phyloP scores from a whole-genome alignment of 1,284 basidiomycete species.

The Athelia sp. region DNA sequence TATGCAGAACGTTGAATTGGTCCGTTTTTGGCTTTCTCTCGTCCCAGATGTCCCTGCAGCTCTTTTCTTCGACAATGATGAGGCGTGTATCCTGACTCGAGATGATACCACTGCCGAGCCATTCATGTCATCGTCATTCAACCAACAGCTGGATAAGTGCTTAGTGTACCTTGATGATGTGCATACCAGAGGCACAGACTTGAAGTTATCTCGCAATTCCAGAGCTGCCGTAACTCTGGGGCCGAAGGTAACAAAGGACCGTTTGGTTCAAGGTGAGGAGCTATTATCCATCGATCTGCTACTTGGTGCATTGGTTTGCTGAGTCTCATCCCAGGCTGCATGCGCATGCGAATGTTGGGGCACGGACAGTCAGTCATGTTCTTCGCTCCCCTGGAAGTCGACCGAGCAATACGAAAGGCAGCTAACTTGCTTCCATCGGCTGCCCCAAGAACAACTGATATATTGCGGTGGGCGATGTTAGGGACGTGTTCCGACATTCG shows the following conservation, averaged over 20 bases:
- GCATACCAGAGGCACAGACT: constrained; percentile 53
- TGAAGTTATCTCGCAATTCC: constrained; percentile 38
- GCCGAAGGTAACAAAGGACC: constrained; percentile 49
- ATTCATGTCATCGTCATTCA: constrained; percentile 38
- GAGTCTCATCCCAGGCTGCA: constrained; percentile 33
- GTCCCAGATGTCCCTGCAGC: constrained; percentile 29
- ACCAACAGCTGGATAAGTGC: constrained; percentile 36
- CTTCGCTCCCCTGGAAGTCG: constrained; percentile 42
- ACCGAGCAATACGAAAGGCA: constrained; percentile 30
- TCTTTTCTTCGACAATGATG: constrained; percentile 45
- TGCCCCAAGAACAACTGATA: constrained; percentile 23
- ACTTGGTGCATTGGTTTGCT: constrained; percentile 11
- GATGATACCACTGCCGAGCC: constrained; percentile 34
- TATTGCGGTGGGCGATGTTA: constrained; percentile 40
- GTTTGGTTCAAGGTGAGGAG: constrained; percentile 43
- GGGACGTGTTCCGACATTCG: constrained; percentile 41
- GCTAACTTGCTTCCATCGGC: constrained; percentile 7
- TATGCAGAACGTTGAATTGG: constrained; percentile 36
- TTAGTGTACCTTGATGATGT: constrained; percentile 54
- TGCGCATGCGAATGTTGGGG: constrained; percentile 48
- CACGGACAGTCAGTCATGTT: constrained; percentile 45
- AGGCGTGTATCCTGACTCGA: constrained; percentile 34
- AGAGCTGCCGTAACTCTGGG: constrained; percentile 51
- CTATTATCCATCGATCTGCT: not conserved
- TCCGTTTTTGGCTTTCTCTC: constrained; percentile 32